phyloP scores from a whole-genome alignment of 2,329 filamentous ascomycete genomes.

The Aspergillus sergii region DNA sequence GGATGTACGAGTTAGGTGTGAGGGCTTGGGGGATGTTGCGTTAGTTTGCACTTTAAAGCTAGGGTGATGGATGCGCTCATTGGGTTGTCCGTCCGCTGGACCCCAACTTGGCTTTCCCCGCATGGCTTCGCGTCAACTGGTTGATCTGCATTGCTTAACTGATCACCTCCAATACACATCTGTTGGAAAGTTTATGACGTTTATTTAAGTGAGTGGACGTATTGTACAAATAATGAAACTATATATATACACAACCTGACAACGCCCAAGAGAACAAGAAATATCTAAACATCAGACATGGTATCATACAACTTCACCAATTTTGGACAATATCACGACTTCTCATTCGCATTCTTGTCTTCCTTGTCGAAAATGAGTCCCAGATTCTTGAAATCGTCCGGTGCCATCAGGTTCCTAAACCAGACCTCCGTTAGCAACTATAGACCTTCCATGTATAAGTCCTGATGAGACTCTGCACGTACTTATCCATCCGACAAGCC shows the following conservation, averaged over 20 bases:
- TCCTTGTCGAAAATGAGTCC: slow-evolving; percentile 67
- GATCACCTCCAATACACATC: background rate
- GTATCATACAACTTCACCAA: slow-evolving; percentile 8
- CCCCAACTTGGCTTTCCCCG: background rate
- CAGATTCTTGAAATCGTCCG: slow-evolving; percentile 91
- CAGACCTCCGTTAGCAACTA: background rate
- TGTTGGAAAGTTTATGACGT: background rate
- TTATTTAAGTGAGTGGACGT: background rate
- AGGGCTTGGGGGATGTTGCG: slow-evolving; percentile 2
- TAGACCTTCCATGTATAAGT: background rate
- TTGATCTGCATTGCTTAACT: background rate
- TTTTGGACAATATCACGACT: slow-evolving; percentile 9
- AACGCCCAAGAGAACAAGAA: background rate
- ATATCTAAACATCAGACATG: background rate
- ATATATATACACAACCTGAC: background rate
- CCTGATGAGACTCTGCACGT: slow-evolving; percentile 37
- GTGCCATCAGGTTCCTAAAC: slow-evolving; percentile 87
- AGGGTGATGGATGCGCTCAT: background rate
- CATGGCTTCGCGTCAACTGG: slow-evolving; percentile 1
- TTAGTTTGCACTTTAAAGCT: slow-evolving; percentile 3
- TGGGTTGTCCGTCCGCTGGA: background rate
- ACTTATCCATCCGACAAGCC: slow-evolving; percentile 92
- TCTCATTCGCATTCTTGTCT: slow-evolving; percentile 18
- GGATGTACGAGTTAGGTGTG: slow-evolving; percentile 7
- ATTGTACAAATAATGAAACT: background rate